Evolutionary conservation across 2,329 filamentous ascomycete genomes (phyloP).

Genomic region (Pseudonectria foliicola): DNA sequence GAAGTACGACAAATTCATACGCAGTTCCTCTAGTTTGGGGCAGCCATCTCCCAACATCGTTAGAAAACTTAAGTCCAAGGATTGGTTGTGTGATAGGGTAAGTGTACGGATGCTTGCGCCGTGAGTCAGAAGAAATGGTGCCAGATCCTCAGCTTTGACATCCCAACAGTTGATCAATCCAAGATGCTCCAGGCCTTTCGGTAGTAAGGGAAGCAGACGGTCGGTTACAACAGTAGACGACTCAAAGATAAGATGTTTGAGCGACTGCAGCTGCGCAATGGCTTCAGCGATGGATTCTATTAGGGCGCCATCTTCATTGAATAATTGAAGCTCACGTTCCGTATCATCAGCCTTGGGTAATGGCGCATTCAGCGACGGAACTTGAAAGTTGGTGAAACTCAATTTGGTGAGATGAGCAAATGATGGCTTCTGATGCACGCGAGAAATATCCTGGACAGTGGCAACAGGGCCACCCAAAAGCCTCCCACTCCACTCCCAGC

Average conservation of each 20-base stretch:
- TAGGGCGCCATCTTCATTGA: conserved; percentile 38
- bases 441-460: conserved; percentile 40
- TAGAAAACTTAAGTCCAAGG: conserved; percentile 69
- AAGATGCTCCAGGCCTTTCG: conserved; percentile 57
- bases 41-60: conserved; percentile 58
- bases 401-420: conserved; percentile 52
- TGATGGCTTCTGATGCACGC: conserved; percentile 45
- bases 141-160: conserved; percentile 59
- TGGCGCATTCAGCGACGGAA: conserved; percentile 39
- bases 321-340: conserved; percentile 21
- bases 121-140: conserved; percentile 57
- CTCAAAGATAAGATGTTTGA: conserved; percentile 66
- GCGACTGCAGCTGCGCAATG: conserved; percentile 44
- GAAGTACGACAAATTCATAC: conserved; percentile 74
- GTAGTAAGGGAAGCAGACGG: conserved; percentile 60
- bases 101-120: conserved; percentile 62
- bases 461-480: conserved; percentile 39
- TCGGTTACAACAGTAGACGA: conserved; percentile 67
- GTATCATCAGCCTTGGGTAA: conserved; percentile 26
- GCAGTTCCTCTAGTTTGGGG: conserved; percentile 61
- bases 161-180: conserved; percentile 75
- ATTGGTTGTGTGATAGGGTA: conserved; percentile 69
- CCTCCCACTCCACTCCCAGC: conserved; percentile 57
- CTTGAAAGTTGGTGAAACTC: conserved; percentile 57
- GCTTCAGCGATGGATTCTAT: conserved; percentile 28